Percentiles rank a stretch among this genome's conserved stretches.
phyloP scores from a whole-genome alignment of 495 filamentous ascomycete genomes.

The Bombardia bombarda region DNA sequence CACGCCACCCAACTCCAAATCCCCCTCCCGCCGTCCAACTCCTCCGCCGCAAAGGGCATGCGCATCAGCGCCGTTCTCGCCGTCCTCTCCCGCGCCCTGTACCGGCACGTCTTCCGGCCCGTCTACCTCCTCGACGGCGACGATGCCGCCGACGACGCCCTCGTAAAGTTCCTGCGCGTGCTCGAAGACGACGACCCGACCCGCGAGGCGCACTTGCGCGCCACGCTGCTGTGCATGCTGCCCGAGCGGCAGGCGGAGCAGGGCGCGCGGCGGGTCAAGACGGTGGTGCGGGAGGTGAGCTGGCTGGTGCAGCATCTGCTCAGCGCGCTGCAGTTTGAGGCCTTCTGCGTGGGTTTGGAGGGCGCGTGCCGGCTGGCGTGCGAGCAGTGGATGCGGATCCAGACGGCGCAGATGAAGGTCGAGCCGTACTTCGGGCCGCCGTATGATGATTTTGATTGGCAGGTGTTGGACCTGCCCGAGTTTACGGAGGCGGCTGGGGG shows the following conservation, averaged over 20 bases:
- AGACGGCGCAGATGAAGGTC: conserved; percentile 26
- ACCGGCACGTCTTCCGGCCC: conserved; percentile 28
- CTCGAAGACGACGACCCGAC: conserved; percentile 27
- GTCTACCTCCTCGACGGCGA: conserved; percentile 28
- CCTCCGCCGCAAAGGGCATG: conserved; percentile 30
- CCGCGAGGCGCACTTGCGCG: conserved; percentile 24
- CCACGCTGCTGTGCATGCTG: conserved; percentile 21
- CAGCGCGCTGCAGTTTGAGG: conserved; percentile 24
- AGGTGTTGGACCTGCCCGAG: conserved; percentile 28
- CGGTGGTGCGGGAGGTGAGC: conserved; percentile 27
- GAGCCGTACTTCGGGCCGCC: conserved; percentile 32
- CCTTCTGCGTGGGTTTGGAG: conserved; percentile 25
- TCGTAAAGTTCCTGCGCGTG: conserved; percentile 23
- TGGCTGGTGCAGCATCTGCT: conserved; percentile 31
- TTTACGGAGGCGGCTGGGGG: conserved; percentile 18
- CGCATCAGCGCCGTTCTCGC: conserved; percentile 29
- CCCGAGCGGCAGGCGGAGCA: conserved; percentile 23
- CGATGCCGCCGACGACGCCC: conserved; percentile 20
- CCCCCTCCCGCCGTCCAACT: conserved; percentile 28
- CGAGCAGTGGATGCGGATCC: conserved; percentile 30
- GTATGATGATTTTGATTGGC: conserved; percentile 34
- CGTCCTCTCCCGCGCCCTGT: conserved; percentile 27
- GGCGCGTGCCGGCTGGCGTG: conserved; percentile 23
- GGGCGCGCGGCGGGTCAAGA: conserved; percentile 24
- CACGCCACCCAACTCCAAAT: conserved; percentile 26